Evolutionary conservation across 2,329 filamentous ascomycete genomes (phyloP).

Genomic region (Botrytis sinoallii): DNA sequence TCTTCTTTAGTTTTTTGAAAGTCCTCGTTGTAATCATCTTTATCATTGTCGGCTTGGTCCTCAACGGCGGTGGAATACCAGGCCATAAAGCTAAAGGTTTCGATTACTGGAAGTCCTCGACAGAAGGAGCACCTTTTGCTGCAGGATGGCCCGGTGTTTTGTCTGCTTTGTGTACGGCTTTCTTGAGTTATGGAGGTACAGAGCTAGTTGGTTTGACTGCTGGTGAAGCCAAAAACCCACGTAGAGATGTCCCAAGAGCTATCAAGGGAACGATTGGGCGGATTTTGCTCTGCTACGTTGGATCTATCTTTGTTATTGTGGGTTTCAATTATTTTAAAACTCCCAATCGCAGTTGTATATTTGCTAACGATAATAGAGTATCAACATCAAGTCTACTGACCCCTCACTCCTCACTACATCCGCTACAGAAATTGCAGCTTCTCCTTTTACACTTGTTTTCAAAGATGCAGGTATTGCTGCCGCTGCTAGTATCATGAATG

Average conservation of each 20-base stretch:
- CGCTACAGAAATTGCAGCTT: constrained; percentile 68
- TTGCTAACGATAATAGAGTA: constrained; percentile 41
- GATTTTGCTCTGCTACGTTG: constrained; percentile 79
- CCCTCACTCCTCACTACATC: constrained; percentile 62
- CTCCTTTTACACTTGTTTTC: constrained; percentile 65
- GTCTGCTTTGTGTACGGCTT: constrained; percentile 2
- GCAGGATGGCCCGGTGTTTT: constrained; percentile 8
- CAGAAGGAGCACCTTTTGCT: constrained; percentile 1
- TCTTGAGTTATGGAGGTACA: constrained; percentile 57
- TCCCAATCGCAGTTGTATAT: too few relatives aligned
- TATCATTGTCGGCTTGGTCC: constrained; percentile 56
- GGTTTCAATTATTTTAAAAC: not conserved
- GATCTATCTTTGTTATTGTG: constrained; percentile 65
- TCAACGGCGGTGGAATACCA: constrained; percentile 7
- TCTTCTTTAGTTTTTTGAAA: constrained; percentile 75
- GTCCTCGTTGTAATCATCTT: constrained; percentile 66
- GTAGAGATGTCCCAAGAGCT: constrained; percentile 51
- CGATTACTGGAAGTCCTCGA: constrained; percentile 9
- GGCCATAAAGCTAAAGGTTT: constrained; percentile 9
- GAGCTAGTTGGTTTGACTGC: constrained; percentile 58
- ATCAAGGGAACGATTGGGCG: constrained; percentile 87
- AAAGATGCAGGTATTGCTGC: constrained; percentile 56
- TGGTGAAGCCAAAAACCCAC: constrained; percentile 50
- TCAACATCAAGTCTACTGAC: constrained; percentile 69
- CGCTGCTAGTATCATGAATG: constrained; percentile 74